These are phyloP conservation scores for Nothophaeocryptopus gaeumannii DNA, from an alignment of 2,329 filamentous ascomycete genomes.

Conservation along the genomic window DNA sequence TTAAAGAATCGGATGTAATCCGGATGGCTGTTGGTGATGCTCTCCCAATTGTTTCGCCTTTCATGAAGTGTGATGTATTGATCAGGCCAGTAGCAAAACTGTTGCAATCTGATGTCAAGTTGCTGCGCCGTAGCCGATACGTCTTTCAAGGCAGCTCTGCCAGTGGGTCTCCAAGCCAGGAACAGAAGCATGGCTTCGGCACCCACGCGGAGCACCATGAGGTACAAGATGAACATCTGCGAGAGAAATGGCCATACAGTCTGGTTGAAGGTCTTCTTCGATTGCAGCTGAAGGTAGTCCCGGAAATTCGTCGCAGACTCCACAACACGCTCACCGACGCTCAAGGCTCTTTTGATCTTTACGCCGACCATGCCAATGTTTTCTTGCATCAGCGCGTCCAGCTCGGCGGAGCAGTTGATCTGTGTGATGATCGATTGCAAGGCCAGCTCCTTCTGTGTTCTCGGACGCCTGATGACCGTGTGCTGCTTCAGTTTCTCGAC, in stretches of 20 bases:
- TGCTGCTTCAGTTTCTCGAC: slow-evolving; percentile 87
- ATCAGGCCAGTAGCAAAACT: slow-evolving; percentile 98
- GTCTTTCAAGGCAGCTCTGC: slow-evolving; percentile 84
- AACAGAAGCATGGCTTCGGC: slow-evolving; percentile 76
- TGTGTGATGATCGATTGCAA: slow-evolving; percentile 82
- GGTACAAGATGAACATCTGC: slow-evolving; percentile 66
- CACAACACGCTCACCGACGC: slow-evolving; percentile 90
- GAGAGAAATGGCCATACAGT: slow-evolving; percentile 78
- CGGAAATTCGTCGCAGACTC: slow-evolving; percentile 86
- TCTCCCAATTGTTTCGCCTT: slow-evolving; percentile 89
- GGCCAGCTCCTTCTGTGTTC: slow-evolving; percentile 78
- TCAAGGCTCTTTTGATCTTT: slow-evolving; percentile 77
- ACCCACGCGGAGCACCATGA: slow-evolving; percentile 75
- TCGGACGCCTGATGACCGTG: slow-evolving; percentile 72
- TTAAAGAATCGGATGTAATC: slow-evolving; percentile 99
- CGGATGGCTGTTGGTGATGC: slow-evolving; percentile 88
- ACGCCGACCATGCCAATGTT: slow-evolving; percentile 81
- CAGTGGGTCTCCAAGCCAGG: slow-evolving; percentile 78
- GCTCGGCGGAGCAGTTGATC: slow-evolving; percentile 92
- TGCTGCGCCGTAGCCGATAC: slow-evolving; percentile 96
- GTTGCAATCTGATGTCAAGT: slow-evolving; percentile 91
- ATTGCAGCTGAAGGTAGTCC: slow-evolving; percentile 65
- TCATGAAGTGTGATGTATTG: slow-evolving; percentile 91
- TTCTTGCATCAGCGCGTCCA: slow-evolving; percentile 79
- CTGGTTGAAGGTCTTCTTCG: slow-evolving; percentile 68